phyloP scores from a whole-genome alignment of 345 rosid genomes.

The Garcia nutans region DNA sequence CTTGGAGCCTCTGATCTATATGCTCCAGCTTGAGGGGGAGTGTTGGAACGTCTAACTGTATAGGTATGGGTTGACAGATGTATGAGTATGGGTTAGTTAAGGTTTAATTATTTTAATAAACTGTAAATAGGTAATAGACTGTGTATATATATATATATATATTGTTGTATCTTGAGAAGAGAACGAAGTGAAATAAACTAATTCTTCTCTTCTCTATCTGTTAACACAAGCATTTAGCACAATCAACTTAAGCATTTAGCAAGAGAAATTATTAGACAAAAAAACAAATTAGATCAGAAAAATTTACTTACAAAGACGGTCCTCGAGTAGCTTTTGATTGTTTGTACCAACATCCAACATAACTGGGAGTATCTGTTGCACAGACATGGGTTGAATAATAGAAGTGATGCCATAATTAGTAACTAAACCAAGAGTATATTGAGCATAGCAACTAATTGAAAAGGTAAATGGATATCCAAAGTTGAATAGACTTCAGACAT shows the following conservation, averaged over 20 bases:
- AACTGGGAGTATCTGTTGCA: constrained; percentile 75
- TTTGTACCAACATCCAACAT: constrained; percentile 97
- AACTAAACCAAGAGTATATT: constrained; percentile 12
- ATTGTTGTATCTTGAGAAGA: too few species aligned
- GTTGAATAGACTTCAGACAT: not conserved
- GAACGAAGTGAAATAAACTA: too few species aligned
- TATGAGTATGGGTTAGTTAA: too few species aligned
- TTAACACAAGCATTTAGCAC: constrained; percentile 16
- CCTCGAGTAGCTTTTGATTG: constrained; percentile 82
- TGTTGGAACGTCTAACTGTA: too few species aligned
- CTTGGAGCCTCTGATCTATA: too few species aligned
- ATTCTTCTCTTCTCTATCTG: too few species aligned
- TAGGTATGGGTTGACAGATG: too few species aligned
- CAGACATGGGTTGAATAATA: constrained; percentile 15
- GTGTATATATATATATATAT: too few species aligned
- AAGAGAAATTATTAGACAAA: not conserved
- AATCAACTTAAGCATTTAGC: constrained; percentile 5
- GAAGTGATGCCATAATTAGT: constrained; percentile 11
- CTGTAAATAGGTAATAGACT: too few species aligned
- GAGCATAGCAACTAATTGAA: not conserved
- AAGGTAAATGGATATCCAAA: constrained; percentile 9
- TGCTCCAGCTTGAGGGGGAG: too few species aligned
- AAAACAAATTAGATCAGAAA: not conserved
- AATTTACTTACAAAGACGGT: constrained; percentile 74
- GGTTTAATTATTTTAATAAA: too few species aligned